Conservation (phyloP, 176 grass and related monocot genomes). For the Paspalum vaginatum region DNA sequence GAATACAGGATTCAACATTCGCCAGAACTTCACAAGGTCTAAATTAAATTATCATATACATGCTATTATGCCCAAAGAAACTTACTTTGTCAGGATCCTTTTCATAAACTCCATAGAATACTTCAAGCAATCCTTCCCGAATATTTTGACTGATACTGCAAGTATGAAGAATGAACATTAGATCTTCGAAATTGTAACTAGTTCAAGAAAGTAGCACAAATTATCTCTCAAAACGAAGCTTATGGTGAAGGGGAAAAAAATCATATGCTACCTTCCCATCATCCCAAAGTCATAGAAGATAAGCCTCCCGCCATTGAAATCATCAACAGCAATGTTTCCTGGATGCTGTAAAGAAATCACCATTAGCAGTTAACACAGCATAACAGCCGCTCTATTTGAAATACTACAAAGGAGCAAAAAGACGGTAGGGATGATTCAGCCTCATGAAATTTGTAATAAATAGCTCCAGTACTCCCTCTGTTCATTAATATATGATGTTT, state of each 20-base stretch:
- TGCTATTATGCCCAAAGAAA: slow-evolving; percentile 36
- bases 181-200: slow-evolving; percentile 25
- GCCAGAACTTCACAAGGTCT: slow-evolving; percentile 22
- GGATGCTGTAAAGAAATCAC: slow-evolving; percentile 74
- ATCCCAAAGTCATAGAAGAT: slow-evolving; percentile 99
- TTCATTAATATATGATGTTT: neutral
- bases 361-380: neutral
- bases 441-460: slow-evolving; percentile 9
- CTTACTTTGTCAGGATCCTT: slow-evolving; percentile 93
- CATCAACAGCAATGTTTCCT: slow-evolving; percentile 99
- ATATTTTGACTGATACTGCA: slow-evolving; percentile 95
- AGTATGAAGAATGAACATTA: slow-evolving; percentile 35
- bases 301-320: slow-evolving; percentile 96
- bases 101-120: slow-evolving; percentile 97
- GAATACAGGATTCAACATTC: slow-evolving; percentile 17
- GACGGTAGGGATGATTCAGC: slow-evolving; percentile 7
- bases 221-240: slow-evolving; percentile 28
- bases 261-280: slow-evolving; percentile 89
- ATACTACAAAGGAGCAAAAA: slow-evolving; percentile 31
- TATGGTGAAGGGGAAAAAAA: neutral
- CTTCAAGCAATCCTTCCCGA: slow-evolving; percentile 87
- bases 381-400: neutral
- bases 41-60: slow-evolving; percentile 29
- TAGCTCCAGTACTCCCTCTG: neutral
- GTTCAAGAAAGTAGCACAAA: neutral